A percentile compares a stretch with the other conserved stretches of the same genome.
Evolutionary conservation across 495 filamentous ascomycete species (phyloP).

Genomic region (Neurospora africana): DNA sequence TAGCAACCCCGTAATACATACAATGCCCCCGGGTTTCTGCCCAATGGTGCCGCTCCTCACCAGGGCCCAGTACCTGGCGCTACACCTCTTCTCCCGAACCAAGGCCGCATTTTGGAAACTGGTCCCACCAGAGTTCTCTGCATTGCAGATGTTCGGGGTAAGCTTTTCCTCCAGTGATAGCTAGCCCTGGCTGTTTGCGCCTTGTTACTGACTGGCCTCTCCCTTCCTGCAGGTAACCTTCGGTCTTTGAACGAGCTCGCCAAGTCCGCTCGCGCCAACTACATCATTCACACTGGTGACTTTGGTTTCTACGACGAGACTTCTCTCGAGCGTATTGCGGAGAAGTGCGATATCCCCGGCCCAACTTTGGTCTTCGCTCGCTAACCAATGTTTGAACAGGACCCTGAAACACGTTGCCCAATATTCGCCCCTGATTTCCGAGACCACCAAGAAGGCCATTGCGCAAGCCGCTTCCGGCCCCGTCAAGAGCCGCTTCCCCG

Average conservation of each 20-base stretch:
- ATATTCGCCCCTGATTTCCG: conserved; percentile 89
- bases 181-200: neutral
- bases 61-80: conserved; percentile 39
- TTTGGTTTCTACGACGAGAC: conserved; percentile 98
- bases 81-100: conserved; percentile 45
- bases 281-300: conserved; percentile 97
- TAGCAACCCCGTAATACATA: conserved; percentile 32
- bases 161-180: conserved; percentile 6
- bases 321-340: conserved; percentile 92
- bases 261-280: conserved; percentile 81
- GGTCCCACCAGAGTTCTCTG: conserved; percentile 81
- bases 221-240: conserved; percentile 60
- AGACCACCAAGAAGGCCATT: conserved; percentile 79
- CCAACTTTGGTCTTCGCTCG: neutral
- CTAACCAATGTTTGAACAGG: conserved; percentile 38
- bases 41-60: conserved; percentile 42
- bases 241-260: conserved; percentile 94
- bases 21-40: conserved; percentile 39
- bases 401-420: conserved; percentile 97
- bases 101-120: conserved; percentile 65
- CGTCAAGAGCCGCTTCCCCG: conserved; percentile 70
- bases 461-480: conserved; percentile 44
- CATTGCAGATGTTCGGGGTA: conserved; percentile 97
- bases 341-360: conserved; percentile 64
- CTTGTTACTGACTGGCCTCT: conserved; percentile 8